Conservation (phyloP, 148 eudicot species). For the Salicornia ramosissima region DNA sequence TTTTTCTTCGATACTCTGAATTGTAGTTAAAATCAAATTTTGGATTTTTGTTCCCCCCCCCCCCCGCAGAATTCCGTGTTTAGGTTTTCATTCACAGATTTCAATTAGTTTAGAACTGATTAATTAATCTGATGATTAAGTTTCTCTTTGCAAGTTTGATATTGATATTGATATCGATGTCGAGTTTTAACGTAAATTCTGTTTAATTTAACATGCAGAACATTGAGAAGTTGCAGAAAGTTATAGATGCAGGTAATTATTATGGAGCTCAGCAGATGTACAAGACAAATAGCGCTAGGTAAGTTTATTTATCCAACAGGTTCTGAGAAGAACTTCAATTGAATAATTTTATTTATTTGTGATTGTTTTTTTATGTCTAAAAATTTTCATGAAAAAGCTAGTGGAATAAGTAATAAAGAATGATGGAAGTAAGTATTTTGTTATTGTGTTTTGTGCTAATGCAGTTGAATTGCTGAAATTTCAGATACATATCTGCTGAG, state of each 20-base stretch:
- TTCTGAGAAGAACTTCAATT: no score
- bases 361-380: not conserved
- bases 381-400: not conserved
- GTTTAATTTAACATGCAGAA: conserved; percentile 38
- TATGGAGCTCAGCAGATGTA: conserved; percentile 99
- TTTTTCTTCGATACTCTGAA: conserved; percentile 5
- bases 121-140: not conserved
- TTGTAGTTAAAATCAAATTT: not conserved
- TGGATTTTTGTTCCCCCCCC: no score
- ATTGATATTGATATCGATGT: no score
- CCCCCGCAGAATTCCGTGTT: no score
- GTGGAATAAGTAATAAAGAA: not conserved
- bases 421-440: not conserved
- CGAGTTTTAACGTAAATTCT: no score
- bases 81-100: not conserved
- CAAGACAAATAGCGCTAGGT: conserved; percentile 82
- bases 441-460: not conserved
- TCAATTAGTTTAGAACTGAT: not conserved
- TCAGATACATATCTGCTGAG: conserved; percentile 67
- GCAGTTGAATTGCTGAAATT: conserved; percentile 25
- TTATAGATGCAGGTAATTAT: conserved; percentile 55
- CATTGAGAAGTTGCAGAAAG: conserved; percentile 62
- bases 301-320: not conserved
- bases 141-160: not conserved
- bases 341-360: not conserved